These are phyloP conservation scores for Bisporella sp. DNA, from an alignment of 2,329 filamentous ascomycete genomes.

Conservation along the genomic window DNA sequence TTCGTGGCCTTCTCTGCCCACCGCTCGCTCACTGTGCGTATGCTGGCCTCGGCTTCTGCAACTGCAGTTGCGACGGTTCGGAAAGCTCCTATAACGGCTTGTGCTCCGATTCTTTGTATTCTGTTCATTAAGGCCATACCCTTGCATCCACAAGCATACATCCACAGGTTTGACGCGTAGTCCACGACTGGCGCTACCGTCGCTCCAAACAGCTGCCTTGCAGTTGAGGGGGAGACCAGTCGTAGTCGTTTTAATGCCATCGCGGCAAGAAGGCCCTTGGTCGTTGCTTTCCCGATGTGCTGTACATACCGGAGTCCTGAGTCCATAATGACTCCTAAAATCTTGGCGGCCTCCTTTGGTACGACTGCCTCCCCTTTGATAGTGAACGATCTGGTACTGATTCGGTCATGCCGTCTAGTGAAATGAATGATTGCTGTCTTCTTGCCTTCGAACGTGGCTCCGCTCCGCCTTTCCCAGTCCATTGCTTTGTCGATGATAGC, in stretches of 20 bases:
- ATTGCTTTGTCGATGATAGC: neutral
- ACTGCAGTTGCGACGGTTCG: slow-evolving; percentile 19
- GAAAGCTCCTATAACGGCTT: slow-evolving; percentile 21
- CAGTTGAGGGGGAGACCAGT: slow-evolving; percentile 15
- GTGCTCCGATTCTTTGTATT: slow-evolving; percentile 19
- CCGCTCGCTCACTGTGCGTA: slow-evolving; percentile 12
- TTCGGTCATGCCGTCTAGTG: slow-evolving; percentile 2
- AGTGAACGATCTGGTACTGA: slow-evolving; percentile 3
- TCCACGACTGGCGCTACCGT: slow-evolving; percentile 6
- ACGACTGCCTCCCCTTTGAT: slow-evolving; percentile 4
- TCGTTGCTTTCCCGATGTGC: slow-evolving; percentile 18
- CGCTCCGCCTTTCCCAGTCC: neutral
- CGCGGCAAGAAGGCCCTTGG: slow-evolving; percentile 17
- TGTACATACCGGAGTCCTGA: slow-evolving; percentile 20
- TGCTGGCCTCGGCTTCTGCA: slow-evolving; percentile 20
- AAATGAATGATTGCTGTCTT: slow-evolving; percentile 22
- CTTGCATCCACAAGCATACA: slow-evolving; percentile 14
- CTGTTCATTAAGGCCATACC: slow-evolving; percentile 9
- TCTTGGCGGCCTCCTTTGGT: slow-evolving; percentile 6
- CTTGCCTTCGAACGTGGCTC: slow-evolving; percentile 19
- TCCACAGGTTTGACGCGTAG: slow-evolving; percentile 19
- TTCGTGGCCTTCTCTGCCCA: slow-evolving; percentile 14
- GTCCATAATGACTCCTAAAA: slow-evolving; percentile 20
- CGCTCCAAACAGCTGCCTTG: slow-evolving; percentile 18
- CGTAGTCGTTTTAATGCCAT: slow-evolving; percentile 12